phyloP scores from a whole-genome alignment of 2,329 filamentous ascomycete species.

The Stagonosporopsis tanaceti region DNA sequence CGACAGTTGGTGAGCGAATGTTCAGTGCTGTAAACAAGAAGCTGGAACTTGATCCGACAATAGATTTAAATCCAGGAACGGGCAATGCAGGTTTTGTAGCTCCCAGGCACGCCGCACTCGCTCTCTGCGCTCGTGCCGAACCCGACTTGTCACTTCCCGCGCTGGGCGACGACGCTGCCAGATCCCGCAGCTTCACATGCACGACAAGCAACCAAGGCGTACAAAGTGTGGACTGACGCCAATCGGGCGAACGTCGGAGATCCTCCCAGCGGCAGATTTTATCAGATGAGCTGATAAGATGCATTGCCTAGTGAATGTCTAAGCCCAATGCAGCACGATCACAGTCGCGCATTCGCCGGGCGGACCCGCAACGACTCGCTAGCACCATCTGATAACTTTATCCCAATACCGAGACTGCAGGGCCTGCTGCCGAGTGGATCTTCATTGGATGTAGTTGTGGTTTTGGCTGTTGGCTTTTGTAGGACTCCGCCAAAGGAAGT shows the following conservation, averaged over 20 bases:
- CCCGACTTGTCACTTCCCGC: background rate
- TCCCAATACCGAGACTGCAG: slow-evolving; percentile 11
- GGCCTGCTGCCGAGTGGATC: slow-evolving; percentile 1
- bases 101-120: slow-evolving; percentile 8
- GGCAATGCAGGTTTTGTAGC: slow-evolving; percentile 25
- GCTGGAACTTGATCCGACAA: background rate
- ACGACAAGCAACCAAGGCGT: slow-evolving; percentile 1
- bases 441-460: slow-evolving; percentile 2
- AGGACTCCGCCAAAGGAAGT: slow-evolving; percentile 15
- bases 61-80: background rate
- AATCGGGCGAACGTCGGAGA: slow-evolving; percentile 29
- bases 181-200: slow-evolving; percentile 7
- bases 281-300: slow-evolving; percentile 35
- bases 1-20: slow-evolving; percentile 6
- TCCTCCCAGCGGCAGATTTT: slow-evolving; percentile 8
- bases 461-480: background rate
- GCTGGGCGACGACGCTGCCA: background rate
- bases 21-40: background rate
- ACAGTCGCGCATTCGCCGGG: slow-evolving; percentile 17
- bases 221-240: background rate
- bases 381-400: slow-evolving; percentile 42
- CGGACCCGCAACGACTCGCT: slow-evolving; percentile 16
- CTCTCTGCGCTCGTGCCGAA: background rate
- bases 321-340: background rate
- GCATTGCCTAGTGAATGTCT: slow-evolving; percentile 16